phyloP scores from a whole-genome alignment of 1,139 yeast species.

The Yamadazyma friedrichii region DNA sequence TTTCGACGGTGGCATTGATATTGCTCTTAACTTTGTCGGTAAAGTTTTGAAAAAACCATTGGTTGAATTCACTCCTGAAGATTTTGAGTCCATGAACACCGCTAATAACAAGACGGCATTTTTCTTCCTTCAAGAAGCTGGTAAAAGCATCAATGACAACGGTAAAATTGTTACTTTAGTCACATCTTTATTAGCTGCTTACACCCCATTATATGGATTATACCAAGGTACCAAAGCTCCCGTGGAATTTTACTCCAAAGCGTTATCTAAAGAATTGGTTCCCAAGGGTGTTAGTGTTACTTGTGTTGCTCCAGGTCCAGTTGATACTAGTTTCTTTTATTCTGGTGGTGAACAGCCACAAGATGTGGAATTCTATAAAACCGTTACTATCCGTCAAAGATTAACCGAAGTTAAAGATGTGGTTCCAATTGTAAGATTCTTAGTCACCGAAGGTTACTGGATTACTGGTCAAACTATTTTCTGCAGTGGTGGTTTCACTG shows the following conservation, averaged over 20 bases:
- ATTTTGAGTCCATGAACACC: conserved; percentile 52
- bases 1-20: conserved; percentile 50
- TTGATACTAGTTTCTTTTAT: conserved; percentile 70
- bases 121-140: conserved; percentile 60
- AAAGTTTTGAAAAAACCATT: conserved; percentile 63
- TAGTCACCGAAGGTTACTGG: conserved; percentile 68
- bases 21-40: conserved; percentile 68
- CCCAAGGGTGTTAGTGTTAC: conserved; percentile 51
- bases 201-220: conserved; percentile 53
- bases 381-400: conserved; percentile 46
- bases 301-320: conserved; percentile 68
- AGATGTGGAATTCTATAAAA: conserved; percentile 54
- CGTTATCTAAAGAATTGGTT: conserved; percentile 57
- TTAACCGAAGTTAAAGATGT: conserved; percentile 60
- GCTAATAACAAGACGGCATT: conserved; percentile 61
- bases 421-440: conserved; percentile 60
- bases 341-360: conserved; percentile 58
- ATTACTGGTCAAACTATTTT: conserved; percentile 68
- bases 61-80: conserved; percentile 47
- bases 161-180: conserved; percentile 60
- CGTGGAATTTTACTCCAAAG: conserved; percentile 57
- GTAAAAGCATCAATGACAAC: conserved; percentile 44
- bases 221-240: conserved; percentile 65
- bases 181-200: conserved; percentile 66
- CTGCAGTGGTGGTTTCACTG: conserved; percentile 66